Base-by-base conservation (phyloP, 2,329 filamentous ascomycete genomes). In the Aspergillus brasiliensis region DNA sequence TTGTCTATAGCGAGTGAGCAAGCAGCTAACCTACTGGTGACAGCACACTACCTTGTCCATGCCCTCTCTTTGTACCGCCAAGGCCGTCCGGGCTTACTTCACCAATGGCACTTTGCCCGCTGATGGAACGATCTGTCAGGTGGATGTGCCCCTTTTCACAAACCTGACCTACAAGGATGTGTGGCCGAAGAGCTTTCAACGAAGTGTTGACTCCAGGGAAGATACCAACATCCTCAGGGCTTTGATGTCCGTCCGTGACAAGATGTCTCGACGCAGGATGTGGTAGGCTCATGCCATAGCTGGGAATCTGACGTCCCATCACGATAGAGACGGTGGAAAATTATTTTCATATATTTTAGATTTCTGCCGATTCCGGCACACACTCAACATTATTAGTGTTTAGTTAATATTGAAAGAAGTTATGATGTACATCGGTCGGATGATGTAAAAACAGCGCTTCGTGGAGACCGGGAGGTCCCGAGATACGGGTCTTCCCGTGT, bases 71-170 rank as follows among this genome's bases (percentile, higher is more conserved):
- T 55, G 52, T 13, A 55, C 37, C 3, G 52, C 52, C 11, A 55
- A 53, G 51, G 34, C 31, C 5, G n/a, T 55, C 17, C 28, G 31
- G 31, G 51, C 51, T 27, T 59, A 56, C 48, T 59, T 59, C 19
- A n/a, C 7, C 10, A 27, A 59, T 44, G 57, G 51, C n/a, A 59
- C 44, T 0, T 44, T 59, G 34, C 57, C 57, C 6, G 46, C 31
- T 1, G 11, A 21, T 3, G 56, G 56, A 17, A 57, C 46, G 11
- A 34, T 57, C 31, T 57, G 56, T 6, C 17, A 55, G 27, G 17
- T 25, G 3, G 52, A 55, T 15, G 52, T 55, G 23, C 52, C 52
- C 23, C 52, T 55, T 1, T 44, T 44, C 40, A 44, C 40, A 10
- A 23, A 23, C 19, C 13, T 44, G 40, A 44, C 40, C 10, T 44